Base-by-base conservation (phyloP, 352 stramenopile species). In the Globisporangium ultimum region DNA sequence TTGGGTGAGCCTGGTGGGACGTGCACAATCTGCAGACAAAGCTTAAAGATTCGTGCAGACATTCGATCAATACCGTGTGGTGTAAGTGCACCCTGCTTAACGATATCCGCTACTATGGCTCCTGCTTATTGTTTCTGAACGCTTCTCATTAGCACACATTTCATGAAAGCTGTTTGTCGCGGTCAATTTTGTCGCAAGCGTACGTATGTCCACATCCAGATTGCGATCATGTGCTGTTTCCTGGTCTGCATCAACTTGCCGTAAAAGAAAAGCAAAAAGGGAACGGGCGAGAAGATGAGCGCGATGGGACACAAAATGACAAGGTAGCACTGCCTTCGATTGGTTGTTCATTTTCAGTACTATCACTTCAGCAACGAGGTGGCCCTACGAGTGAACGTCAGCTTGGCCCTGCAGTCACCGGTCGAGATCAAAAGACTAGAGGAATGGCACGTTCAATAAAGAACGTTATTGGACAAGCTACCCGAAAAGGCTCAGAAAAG, bases 121-220 rank as follows among this genome's bases (percentile, higher is more conserved):
- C n/a, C 24, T 28, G 24, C 24, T 28, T 5, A 28, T 28, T 28
- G 5, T 28, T 28, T 28, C 24, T 28, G 5, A 28, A 28, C 5
- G 24, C 24, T 28, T 28, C 24, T 5, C 24, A 2, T 28, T 28
- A 93, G 84, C 84, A 93, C 63, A 58, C 72, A 20, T 91, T 92
- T 42, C 84, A 93, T 41, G 82, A 91, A 42, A 91, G 84, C 53
- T 93, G 84, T 47, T 40, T 92, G 28, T 67, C 80, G 3, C 69
- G 82, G n/a, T 88, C 80, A 8, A 70, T 93, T 59, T 53, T 93
- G 21, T 76, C 77, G 9, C 74, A 91, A 53, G 45, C 72, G 18
- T 91, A 88, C 38, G 46, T 17, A 8, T 92, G 82, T 46, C 82
- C 82, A 6, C 72, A 76, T 55, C 61, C 69, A 15, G 64, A 58